phyloP scores from a whole-genome alignment of 164 flowering plant species.

The Aristolochia fimbriata region DNA sequence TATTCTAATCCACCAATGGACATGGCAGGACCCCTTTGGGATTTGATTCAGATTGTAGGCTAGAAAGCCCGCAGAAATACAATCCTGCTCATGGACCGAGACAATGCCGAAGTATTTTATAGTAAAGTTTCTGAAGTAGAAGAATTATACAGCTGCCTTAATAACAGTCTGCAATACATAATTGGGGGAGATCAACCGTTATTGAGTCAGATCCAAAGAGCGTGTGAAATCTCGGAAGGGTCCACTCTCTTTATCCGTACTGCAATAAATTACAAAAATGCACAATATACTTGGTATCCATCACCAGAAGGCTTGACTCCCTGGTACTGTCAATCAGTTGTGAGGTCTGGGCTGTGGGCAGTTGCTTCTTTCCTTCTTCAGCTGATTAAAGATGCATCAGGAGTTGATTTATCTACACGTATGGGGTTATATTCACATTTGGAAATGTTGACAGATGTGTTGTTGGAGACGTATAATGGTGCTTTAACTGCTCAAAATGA shows the following conservation, averaged over 20 bases:
- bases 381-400: constrained; percentile 41
- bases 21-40: constrained; percentile 79
- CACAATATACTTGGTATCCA: constrained; percentile 84
- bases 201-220: constrained; percentile 45
- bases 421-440: constrained; percentile 45
- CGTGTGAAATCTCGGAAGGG: constrained; percentile 74
- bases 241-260: constrained; percentile 50
- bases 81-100: constrained; percentile 96
- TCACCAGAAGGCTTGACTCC: constrained; percentile 71
- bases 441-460: constrained; percentile 51
- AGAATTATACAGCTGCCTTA: constrained; percentile 64
- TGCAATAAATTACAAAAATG: constrained; percentile 55
- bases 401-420: constrained; percentile 37
- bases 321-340: constrained; percentile 72
- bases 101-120: constrained; percentile 92
- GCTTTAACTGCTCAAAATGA: constrained; percentile 74
- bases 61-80: constrained; percentile 72
- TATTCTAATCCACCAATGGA: constrained; percentile 17
- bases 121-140: constrained; percentile 88
- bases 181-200: constrained; percentile 36
- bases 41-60: constrained; percentile 82
- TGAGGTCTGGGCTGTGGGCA: constrained; percentile 76
- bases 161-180: constrained; percentile 45
- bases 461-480: constrained; percentile 67
- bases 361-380: constrained; percentile 66